A percentile compares a stretch with the other conserved stretches of the same genome.
Evolutionary conservation across 192 early-diverging fungal species (phyloP).

Genomic region (Diversispora eburnea): DNA sequence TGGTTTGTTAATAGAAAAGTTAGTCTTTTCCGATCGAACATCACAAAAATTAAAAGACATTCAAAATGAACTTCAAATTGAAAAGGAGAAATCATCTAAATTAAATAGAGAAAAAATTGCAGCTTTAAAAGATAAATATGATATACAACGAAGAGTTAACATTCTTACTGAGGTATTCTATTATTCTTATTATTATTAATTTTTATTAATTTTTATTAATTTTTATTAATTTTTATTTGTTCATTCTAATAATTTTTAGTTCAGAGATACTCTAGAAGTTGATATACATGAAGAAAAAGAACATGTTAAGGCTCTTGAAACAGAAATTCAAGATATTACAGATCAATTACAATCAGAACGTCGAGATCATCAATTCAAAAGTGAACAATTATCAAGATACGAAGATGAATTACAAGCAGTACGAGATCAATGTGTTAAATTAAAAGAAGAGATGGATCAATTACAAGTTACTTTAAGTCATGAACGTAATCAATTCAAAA

Average conservation of each 20-base stretch:
- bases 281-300: slow-evolving; percentile 20
- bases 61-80: slow-evolving; percentile 18
- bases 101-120: slow-evolving; percentile 22
- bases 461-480: slow-evolving; percentile 8
- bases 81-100: slow-evolving; percentile 1
- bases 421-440: slow-evolving; percentile 13
- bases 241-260: background rate
- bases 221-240: background rate
- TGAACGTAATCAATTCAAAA: background rate
- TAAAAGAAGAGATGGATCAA: slow-evolving; percentile 2
- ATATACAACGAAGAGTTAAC: slow-evolving; percentile 5
- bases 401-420: slow-evolving; percentile 29
- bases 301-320: slow-evolving; percentile 28
- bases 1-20: slow-evolving; percentile 19
- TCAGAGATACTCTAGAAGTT: slow-evolving; percentile 17
- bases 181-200: background rate
- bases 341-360: slow-evolving; percentile 29
- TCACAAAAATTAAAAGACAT: slow-evolving; percentile 22
- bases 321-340: slow-evolving; percentile 24
- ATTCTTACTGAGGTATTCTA: slow-evolving; percentile 17
- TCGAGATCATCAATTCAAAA: slow-evolving; percentile 27
- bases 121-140: slow-evolving; percentile 11
- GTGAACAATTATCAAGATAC: slow-evolving; percentile 25
- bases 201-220: background rate
- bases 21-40: slow-evolving; percentile 3